These are phyloP conservation scores for Evernia prunastri DNA, from an alignment of 495 filamentous ascomycete species.

Conservation along the genomic window DNA sequence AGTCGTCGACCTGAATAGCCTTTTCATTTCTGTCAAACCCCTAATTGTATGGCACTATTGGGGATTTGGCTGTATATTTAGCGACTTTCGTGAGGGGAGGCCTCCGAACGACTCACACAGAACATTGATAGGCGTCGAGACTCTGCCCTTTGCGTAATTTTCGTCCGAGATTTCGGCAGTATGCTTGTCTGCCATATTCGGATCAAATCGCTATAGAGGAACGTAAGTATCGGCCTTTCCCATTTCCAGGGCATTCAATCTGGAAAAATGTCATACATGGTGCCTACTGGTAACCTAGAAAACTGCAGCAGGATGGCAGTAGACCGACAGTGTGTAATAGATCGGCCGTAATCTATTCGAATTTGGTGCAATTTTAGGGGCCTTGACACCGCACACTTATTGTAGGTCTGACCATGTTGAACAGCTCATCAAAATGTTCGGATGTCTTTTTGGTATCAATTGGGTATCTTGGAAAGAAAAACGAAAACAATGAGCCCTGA, in stretches of 20 bases:
- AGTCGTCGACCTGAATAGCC: not conserved
- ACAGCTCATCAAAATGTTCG: not conserved
- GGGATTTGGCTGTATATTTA: not conserved
- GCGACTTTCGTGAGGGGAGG: not conserved
- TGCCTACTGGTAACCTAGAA: not conserved
- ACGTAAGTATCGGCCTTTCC: not conserved
- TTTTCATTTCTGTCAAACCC: not conserved
- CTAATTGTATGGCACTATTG: not conserved
- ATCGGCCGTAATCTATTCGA: not conserved
- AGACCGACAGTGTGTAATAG: not conserved
- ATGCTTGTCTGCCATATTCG: not conserved
- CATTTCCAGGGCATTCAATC: not conserved
- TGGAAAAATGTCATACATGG: not conserved
- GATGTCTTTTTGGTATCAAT: not conserved
- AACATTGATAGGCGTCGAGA: not conserved
- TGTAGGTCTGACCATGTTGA: not conserved
- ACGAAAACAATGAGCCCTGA: not conserved
- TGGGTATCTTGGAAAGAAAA: slow-evolving; percentile 15
- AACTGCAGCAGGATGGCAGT: not conserved
- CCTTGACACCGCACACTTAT: not conserved
- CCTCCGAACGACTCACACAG: not conserved
- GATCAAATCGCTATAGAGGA: not conserved
- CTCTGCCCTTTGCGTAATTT: not conserved
- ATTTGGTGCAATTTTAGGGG: not conserved
- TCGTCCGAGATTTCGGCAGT: too few species aligned